A percentile compares a stretch with the other conserved stretches of the same genome.
phyloP scores from a whole-genome alignment of 2,329 filamentous ascomycete species.

The Monosporascus ibericus region DNA sequence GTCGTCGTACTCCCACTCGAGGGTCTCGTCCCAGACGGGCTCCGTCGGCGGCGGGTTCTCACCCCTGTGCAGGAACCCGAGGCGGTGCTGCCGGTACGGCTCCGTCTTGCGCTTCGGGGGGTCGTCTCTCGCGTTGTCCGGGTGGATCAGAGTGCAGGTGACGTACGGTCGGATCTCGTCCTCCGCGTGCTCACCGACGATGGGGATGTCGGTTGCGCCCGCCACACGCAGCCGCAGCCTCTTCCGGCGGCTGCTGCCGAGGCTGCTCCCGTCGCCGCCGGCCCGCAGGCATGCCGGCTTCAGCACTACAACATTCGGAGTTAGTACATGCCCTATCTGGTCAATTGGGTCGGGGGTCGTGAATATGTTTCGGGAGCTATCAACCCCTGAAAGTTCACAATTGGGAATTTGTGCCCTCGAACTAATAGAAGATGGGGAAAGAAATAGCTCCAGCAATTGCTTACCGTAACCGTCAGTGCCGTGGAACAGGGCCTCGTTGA shows the following conservation, averaged over 20 bases:
- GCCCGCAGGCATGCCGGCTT: constrained; percentile 55
- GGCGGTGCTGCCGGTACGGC: constrained; percentile 53
- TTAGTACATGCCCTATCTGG: too few relatives aligned
- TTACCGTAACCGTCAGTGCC: constrained; percentile 54
- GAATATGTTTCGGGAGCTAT: too few relatives aligned
- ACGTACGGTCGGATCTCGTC: constrained; percentile 57
- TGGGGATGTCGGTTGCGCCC: constrained; percentile 56
- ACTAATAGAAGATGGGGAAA: too few relatives aligned
- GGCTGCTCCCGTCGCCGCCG: constrained; percentile 42
- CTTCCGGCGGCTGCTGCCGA: constrained; percentile 40
- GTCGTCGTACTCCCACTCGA: constrained; percentile 65
- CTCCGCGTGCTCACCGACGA: constrained; percentile 42
- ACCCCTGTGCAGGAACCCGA: constrained; percentile 50
- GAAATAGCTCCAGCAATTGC: too few relatives aligned
- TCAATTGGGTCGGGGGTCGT: too few relatives aligned
- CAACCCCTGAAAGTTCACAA: too few relatives aligned
- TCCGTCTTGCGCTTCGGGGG: constrained; percentile 56
- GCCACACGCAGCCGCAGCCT: constrained; percentile 52
- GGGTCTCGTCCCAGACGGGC: constrained; percentile 58
- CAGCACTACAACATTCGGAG: constrained; percentile 30
- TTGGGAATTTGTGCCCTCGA: too few relatives aligned
- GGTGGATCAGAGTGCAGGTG: constrained; percentile 58
- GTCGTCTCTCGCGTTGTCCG: constrained; percentile 40
- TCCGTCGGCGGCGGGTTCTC: constrained; percentile 54
- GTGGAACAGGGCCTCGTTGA: constrained; percentile 62